Percentiles rank a stretch among this genome's conserved stretches.
These are phyloP conservation scores for Chlamydomonas sp. DNA, from an alignment of 139 green algal genomes.

Conservation along the genomic window DNA sequence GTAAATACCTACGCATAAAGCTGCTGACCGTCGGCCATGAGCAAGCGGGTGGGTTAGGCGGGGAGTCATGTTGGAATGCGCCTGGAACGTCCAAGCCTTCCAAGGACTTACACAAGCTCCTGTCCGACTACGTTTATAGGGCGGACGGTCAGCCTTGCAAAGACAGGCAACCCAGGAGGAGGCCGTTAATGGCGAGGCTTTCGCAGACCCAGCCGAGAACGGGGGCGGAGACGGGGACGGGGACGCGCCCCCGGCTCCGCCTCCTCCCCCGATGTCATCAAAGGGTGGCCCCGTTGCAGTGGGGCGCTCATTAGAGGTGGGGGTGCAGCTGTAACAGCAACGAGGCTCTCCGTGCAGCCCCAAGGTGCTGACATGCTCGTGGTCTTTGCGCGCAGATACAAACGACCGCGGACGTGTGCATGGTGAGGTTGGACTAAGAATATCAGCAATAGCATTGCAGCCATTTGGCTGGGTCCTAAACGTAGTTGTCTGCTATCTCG, in stretches of 20 bases:
- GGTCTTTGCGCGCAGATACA: slow-evolving; percentile 42
- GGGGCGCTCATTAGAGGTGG: slow-evolving; percentile 49
- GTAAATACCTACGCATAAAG: no score
- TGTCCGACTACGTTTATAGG: not conserved
- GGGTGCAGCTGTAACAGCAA: not conserved
- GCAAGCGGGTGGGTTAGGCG: slow-evolving; percentile 33
- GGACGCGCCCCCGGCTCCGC: slow-evolving; percentile 8
- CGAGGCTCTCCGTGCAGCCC: no score
- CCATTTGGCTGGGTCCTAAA: not conserved
- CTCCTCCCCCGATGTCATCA: not conserved
- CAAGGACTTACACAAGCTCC: not conserved
- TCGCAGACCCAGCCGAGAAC: not conserved
- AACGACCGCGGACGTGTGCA: slow-evolving; percentile 57
- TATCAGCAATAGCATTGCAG: not conserved
- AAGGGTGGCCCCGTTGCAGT: slow-evolving; percentile 37
- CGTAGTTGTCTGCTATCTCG: not conserved
- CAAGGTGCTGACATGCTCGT: slow-evolving; percentile 4
- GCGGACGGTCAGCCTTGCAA: slow-evolving; percentile 17
- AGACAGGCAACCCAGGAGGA: not conserved
- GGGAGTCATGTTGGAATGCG: not conserved
- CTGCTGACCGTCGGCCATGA: not conserved
- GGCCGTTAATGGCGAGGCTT: slow-evolving; percentile 3
- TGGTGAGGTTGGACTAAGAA: slow-evolving; percentile 40
- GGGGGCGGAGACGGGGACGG: slow-evolving; percentile 5
- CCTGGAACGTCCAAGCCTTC: not conserved